phyloP scores from a whole-genome alignment of 192 early-diverging fungal species.

The Phycomyces blakesleeanus region DNA sequence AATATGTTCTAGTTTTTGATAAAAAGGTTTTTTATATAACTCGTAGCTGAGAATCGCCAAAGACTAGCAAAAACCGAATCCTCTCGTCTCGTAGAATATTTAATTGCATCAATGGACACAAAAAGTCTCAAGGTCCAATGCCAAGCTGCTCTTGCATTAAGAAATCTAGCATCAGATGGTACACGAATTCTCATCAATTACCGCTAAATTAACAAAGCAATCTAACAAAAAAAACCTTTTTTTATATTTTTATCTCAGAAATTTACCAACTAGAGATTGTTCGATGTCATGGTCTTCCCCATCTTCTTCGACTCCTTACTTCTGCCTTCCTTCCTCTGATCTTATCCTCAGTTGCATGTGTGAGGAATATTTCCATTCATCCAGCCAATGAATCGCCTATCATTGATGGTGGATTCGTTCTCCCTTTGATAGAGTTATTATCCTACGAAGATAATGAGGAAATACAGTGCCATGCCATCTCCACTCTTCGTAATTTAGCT shows the following conservation, averaged over 20 bases:
- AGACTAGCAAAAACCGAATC: conserved; percentile 64
- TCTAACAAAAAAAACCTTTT: too few species aligned
- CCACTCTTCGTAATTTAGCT: conserved; percentile 79
- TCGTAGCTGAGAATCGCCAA: conserved; percentile 50
- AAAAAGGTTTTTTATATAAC: background rate
- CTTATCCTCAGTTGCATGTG: conserved; percentile 79
- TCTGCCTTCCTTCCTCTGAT: conserved; percentile 73
- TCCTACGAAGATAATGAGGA: conserved; percentile 72
- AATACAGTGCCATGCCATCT: conserved; percentile 84
- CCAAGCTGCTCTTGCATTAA: conserved; percentile 82
- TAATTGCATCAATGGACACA: conserved; percentile 76
- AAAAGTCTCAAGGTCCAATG: conserved; percentile 81
- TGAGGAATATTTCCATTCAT: conserved; percentile 89
- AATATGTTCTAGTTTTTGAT: background rate
- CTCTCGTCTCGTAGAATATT: conserved; percentile 63
- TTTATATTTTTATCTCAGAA: conserved; percentile 45
- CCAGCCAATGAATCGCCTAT: conserved; percentile 82
- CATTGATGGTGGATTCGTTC: conserved; percentile 73
- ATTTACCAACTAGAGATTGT: conserved; percentile 86
- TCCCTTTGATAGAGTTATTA: conserved; percentile 59
- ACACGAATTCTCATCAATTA: background rate
- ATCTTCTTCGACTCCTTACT: conserved; percentile 69
- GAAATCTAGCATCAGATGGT: conserved; percentile 83
- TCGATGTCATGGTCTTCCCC: conserved; percentile 65
- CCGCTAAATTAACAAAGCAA: too few species aligned